Evolutionary conservation across 106 monocot genomes (phyloP).

Genomic region (Allium sativum): DNA sequence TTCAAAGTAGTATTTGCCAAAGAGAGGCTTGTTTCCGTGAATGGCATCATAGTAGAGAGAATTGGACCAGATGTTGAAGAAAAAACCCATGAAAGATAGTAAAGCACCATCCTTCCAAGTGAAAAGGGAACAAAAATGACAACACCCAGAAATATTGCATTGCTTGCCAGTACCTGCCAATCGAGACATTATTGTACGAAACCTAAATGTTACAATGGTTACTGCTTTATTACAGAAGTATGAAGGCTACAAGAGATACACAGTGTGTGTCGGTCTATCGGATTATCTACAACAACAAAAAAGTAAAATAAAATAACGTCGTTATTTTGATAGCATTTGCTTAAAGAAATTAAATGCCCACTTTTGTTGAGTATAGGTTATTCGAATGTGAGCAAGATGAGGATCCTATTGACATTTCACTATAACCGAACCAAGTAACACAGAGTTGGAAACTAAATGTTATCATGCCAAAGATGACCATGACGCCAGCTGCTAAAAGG

Average conservation of each 20-base stretch:
- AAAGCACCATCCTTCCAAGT: constrained; percentile 73
- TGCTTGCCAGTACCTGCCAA: constrained; percentile 90
- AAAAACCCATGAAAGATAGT: constrained; percentile 76
- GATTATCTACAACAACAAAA: background rate
- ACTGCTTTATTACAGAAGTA: background rate
- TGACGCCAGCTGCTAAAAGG: too few species aligned
- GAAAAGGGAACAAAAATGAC: constrained; percentile 93
- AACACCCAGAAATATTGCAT: constrained; percentile 91
- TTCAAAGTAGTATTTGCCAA: constrained; percentile 80
- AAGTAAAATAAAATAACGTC: too few species aligned
- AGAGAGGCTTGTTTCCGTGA: constrained; percentile 58
- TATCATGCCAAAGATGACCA: too few species aligned
- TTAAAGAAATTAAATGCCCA: background rate
- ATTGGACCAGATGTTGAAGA: constrained; percentile 60
- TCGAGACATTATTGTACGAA: constrained; percentile 3
- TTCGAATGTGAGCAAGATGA: too few species aligned
- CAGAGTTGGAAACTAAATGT: too few species aligned
- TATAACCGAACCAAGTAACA: too few species aligned
- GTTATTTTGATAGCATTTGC: background rate
- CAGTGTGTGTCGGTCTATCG: too few species aligned
- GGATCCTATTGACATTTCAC: too few species aligned
- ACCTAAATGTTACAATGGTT: background rate
- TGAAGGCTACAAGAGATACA: too few species aligned
- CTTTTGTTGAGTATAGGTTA: background rate
- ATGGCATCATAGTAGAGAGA: constrained; percentile 48